These are phyloP conservation scores for Xylaria sp. DNA, from an alignment of 2,329 filamentous ascomycete species.

Conservation along the genomic window DNA sequence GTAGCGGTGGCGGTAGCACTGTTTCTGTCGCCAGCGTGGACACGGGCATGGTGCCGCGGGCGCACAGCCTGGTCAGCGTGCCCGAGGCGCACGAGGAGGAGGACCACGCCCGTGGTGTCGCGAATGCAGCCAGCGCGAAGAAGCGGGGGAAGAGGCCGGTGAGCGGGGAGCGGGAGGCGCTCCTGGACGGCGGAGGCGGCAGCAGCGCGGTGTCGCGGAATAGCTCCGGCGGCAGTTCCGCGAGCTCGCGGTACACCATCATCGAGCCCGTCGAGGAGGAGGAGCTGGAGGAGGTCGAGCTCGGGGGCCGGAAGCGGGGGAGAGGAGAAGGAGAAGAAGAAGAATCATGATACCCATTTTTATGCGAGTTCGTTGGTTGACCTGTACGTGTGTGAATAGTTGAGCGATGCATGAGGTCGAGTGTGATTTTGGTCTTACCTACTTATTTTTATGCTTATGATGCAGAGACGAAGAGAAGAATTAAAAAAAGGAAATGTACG, in stretches of 20 bases:
- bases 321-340: no score
- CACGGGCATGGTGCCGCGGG: constrained; percentile 9
- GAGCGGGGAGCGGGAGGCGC: constrained; percentile 8
- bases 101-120: constrained; percentile 4
- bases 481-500: no score
- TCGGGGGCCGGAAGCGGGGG: constrained; percentile 21
- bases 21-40: constrained; percentile 19
- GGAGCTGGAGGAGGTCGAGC: constrained; percentile 30
- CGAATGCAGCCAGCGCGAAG: neutral
- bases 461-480: neutral
- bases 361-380: no score
- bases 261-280: constrained; percentile 24
- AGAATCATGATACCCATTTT: constrained; percentile 19
- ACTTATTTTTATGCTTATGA: neutral
- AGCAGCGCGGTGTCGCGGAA: constrained; percentile 13
- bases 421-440: no score
- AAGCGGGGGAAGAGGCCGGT: neutral
- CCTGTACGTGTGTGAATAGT: neutral
- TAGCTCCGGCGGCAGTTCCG: constrained; percentile 13
- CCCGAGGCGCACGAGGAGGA: constrained; percentile 37
- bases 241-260: constrained; percentile 2
- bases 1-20: neutral
- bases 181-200: constrained; percentile 9
- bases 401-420: no score
- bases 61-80: constrained; percentile 35